phyloP scores from a whole-genome alignment of 2,329 filamentous ascomycete genomes.

The Beauveria sp. region DNA sequence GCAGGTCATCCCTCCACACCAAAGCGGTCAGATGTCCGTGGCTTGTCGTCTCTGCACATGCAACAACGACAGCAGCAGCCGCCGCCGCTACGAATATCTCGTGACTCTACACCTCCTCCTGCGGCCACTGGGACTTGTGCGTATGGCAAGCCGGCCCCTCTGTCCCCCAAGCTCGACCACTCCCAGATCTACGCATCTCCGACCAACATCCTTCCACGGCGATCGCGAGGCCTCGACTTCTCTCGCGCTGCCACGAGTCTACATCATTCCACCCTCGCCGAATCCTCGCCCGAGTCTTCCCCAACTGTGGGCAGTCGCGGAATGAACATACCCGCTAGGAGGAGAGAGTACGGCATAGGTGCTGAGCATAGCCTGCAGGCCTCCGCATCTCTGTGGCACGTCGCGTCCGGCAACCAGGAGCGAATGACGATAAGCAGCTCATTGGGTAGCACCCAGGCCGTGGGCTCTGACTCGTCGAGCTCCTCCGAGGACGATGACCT shows the following conservation, averaged over 20 bases:
- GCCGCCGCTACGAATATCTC: conserved; percentile 12
- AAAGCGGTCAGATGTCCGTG: conserved; percentile 57
- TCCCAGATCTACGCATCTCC: conserved; percentile 81
- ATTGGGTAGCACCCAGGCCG: conserved; percentile 60
- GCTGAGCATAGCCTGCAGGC: conserved; percentile 46
- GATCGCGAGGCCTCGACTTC: conserved; percentile 87
- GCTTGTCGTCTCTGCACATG: conserved; percentile 41
- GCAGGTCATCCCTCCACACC: conserved; percentile 56
- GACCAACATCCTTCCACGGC: conserved; percentile 77
- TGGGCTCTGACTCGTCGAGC: conserved; percentile 72
- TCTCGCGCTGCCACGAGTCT: conserved; percentile 88
- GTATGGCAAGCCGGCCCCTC: conserved; percentile 52
- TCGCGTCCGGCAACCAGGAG: conserved; percentile 62
- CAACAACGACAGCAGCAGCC: conserved; percentile 13
- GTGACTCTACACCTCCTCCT: conserved; percentile 30
- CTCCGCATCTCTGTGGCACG: conserved; percentile 64
- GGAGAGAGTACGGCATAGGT: conserved; percentile 38
- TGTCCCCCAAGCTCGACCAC: conserved; percentile 80
- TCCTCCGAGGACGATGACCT: conserved; percentile 62
- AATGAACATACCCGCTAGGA: conserved; percentile 53
- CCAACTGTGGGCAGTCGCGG: conserved; percentile 63
- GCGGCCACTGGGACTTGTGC: conserved; percentile 22
- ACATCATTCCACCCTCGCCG: conserved; percentile 89
- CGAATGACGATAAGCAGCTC: conserved; percentile 71
- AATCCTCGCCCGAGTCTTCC: conserved; percentile 84